Evolutionary conservation across 331 rosid species (phyloP), one percentile per base, ranked within the genome.

Genomic region (Spiraea crenata): DNA sequence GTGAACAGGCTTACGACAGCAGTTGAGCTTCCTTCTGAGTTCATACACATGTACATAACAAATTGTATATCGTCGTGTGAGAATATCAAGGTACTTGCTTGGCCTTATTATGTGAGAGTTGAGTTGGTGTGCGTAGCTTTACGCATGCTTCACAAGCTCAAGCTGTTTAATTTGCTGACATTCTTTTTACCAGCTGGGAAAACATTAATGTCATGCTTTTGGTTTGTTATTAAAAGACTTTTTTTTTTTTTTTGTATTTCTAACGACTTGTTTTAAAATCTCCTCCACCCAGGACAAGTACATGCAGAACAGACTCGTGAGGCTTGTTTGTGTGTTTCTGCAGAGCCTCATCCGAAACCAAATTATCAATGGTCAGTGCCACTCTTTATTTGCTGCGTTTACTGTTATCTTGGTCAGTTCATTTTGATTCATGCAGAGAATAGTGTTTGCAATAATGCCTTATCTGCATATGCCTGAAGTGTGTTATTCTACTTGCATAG

Each of bases 241-340:
- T 72, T 41, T 4, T 12, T 6, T 46, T 19, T 39, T 40, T 45
- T 6, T 11, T n/a, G n/a, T n/a, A 25, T 17, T 9, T 66, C 13
- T 59, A 11, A 56, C 5, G n/a, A 47, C 59, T 12, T 5, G 31
- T 44, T 41, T 57, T 41, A 48, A 60, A 16, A 67, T 35, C 50
- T 64, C 56, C 70, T 78, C 76, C 50, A 19, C 58, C 64, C 91
- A 93, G 99, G 99, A 93, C 77, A 93, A 93, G 82, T 93, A 93
- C 90, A 91, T 93, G 99, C 99, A 93, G 83, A 93, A 93, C 88
- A 87, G 99, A 85, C 96, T 91, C 55, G 99, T 93, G 76, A 84
- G 99, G 71, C 99, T 93, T 69, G 99, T 90, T 9, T 93, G 99
- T 65, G 99, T 93, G 71, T 93, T 93, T 67, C 84, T 93, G 76